These are phyloP conservation scores for Lasiosphaeria ovina DNA, from an alignment of 495 filamentous ascomycete species.

Conservation along the genomic window DNA sequence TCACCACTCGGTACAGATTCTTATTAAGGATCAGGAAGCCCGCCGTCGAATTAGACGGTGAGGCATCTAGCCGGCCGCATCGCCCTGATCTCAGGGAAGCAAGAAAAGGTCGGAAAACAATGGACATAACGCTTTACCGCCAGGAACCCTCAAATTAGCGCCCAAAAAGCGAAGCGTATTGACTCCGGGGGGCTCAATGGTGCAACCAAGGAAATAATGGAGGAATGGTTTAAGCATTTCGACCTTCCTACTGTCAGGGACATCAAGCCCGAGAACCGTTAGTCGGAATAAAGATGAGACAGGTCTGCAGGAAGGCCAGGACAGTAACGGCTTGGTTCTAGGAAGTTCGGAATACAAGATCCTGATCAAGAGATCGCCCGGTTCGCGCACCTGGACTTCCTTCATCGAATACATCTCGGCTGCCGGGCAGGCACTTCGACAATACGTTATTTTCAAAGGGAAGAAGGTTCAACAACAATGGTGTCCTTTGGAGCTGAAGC, in stretches of 20 bases:
- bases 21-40: too few relatives aligned
- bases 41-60: too few relatives aligned
- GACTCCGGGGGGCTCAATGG: neutral
- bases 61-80: too few relatives aligned
- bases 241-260: neutral
- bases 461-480: too few relatives aligned
- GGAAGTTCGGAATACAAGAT: neutral
- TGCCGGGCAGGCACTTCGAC: neutral
- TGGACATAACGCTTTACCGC: too few relatives aligned
- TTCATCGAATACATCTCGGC: constrained; percentile 12
- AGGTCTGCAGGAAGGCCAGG: neutral
- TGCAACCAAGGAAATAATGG: neutral
- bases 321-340: neutral
- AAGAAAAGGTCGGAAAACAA: too few relatives aligned
- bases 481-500: too few relatives aligned
- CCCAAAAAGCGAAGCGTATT: neutral
- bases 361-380: neutral
- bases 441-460: constrained; percentile 15
- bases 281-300: neutral
- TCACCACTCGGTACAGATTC: too few relatives aligned
- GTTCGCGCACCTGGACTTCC: constrained; percentile 2
- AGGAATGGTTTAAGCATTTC: neutral
- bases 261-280: neutral
- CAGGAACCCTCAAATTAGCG: too few relatives aligned
- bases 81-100: too few relatives aligned